These are phyloP conservation scores for Mortierella sp. DNA, from an alignment of 371 early-diverging fungal genomes.

Conservation along the genomic window DNA sequence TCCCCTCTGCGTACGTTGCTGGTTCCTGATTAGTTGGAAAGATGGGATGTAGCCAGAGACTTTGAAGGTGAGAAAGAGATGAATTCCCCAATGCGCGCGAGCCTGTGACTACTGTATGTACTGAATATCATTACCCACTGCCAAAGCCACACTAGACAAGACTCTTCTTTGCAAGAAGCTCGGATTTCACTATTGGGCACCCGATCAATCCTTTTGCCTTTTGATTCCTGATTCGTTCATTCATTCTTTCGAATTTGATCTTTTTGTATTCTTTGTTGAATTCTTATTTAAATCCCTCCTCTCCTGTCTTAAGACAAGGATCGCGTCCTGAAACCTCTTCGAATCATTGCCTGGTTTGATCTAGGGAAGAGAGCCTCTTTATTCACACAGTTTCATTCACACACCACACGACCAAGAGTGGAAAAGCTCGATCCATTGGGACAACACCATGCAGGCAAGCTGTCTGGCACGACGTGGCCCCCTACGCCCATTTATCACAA, in stretches of 20 bases:
- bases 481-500: slow-evolving; percentile 29
- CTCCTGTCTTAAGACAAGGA: not conserved
- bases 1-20: no score
- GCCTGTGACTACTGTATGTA: not conserved
- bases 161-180: not conserved
- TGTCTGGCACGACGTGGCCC: slow-evolving; percentile 36
- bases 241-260: not conserved
- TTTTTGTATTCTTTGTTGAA: not conserved
- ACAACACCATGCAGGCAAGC: slow-evolving; percentile 39
- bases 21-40: no score
- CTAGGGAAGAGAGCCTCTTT: not conserved
- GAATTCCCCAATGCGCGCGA: not conserved
- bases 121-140: no score
- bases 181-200: not conserved
- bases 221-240: not conserved
- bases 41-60: no score
- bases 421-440: not conserved
- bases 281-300: not conserved
- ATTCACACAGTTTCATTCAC: not conserved
- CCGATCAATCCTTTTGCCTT: not conserved
- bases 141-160: slow-evolving; percentile 4
- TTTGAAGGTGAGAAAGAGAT: no score
- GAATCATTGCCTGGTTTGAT: not conserved
- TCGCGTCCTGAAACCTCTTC: not conserved
- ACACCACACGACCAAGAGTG: not conserved